Conservation (phyloP, 2,329 filamentous ascomycete genomes). For the Leptographium radiaticola region DNA sequence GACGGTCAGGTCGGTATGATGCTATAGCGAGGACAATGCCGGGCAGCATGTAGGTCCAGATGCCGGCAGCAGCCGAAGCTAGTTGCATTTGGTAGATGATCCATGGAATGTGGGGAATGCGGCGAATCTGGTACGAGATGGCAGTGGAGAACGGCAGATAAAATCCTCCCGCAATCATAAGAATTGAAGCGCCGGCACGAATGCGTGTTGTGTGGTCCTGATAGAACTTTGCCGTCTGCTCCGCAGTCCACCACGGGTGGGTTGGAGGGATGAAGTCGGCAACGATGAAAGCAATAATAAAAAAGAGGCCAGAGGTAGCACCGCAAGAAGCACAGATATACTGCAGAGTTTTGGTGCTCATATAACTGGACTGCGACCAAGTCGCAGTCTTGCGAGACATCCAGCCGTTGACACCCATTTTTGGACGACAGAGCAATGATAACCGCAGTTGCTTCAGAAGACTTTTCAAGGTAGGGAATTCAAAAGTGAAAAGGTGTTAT, state of each 20-base stretch:
- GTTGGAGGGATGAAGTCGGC: conserved; percentile 4
- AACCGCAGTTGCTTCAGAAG: too few relatives aligned
- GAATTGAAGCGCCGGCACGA: conserved; percentile 1
- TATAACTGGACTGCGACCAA: conserved; percentile 1
- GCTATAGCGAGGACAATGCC: conserved; percentile 6
- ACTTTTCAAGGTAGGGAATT: neutral
- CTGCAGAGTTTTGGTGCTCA: conserved; percentile 4
- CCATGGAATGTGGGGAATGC: conserved; percentile 5
- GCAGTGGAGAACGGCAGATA: conserved; percentile 5
- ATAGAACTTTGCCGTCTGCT: conserved; percentile 4
- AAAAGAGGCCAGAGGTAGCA: neutral
- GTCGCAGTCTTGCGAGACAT: conserved; percentile 1
- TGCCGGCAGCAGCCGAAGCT: conserved; percentile 1
- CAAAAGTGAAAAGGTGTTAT: neutral
- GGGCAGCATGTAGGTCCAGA: conserved; percentile 5
- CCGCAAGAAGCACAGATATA: conserved; percentile 3
- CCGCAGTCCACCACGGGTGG: conserved; percentile 1
- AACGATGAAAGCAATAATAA: conserved; percentile 2
- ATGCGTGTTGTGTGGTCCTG: conserved; percentile 2
- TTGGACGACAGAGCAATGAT: neutral
- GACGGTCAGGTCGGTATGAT: conserved; percentile 1
- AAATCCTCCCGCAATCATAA: conserved; percentile 6
- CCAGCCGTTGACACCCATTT: conserved; percentile 2
- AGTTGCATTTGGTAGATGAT: conserved; percentile 6
- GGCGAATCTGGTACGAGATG: conserved; percentile 7